Percentiles rank a stretch among this genome's conserved stretches.
These are phyloP conservation scores for Ceratocystis huliohia DNA, from an alignment of 2,329 filamentous ascomycete species.

Conservation along the genomic window DNA sequence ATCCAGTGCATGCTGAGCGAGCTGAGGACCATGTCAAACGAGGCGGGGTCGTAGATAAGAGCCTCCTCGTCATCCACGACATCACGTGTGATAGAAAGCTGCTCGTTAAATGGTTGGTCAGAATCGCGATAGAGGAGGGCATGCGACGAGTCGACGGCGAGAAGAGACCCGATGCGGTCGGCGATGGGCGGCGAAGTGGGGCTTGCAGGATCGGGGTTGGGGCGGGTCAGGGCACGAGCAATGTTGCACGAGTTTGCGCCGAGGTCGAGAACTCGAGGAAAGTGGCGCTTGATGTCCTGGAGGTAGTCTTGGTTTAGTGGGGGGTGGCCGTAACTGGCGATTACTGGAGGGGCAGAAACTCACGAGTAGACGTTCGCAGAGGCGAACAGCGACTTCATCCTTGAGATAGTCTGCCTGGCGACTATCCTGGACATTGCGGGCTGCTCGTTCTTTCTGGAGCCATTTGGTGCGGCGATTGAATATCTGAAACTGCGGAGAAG, in stretches of 20 bases:
- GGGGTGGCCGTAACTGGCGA: not conserved
- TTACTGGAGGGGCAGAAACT: constrained; percentile 16
- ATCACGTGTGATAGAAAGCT: constrained; percentile 58
- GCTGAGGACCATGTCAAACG: constrained; percentile 83
- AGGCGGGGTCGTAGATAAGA: constrained; percentile 60
- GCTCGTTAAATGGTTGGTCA: constrained; percentile 58
- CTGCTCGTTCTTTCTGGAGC: constrained; percentile 81
- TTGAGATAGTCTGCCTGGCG: constrained; percentile 82
- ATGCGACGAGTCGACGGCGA: constrained; percentile 70
- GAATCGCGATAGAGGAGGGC: constrained; percentile 69
- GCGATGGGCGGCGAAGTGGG: constrained; percentile 54
- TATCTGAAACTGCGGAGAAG: constrained; percentile 53
- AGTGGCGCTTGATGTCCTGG: constrained; percentile 83
- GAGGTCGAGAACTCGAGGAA: constrained; percentile 74
- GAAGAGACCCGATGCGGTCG: constrained; percentile 57
- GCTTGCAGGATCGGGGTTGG: constrained; percentile 49
- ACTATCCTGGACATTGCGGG: constrained; percentile 54
- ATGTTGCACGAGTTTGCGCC: constrained; percentile 95
- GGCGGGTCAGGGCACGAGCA: constrained; percentile 62
- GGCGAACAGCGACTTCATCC: constrained; percentile 73
- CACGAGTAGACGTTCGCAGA: constrained; percentile 77
- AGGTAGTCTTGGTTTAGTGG: not conserved
- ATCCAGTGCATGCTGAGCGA: constrained; percentile 92
- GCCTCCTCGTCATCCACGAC: constrained; percentile 67
- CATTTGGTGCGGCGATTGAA: constrained; percentile 85